These are phyloP conservation scores for Lepiota subincarnata DNA, from an alignment of 768 basidiomycete species.

Conservation along the genomic window DNA sequence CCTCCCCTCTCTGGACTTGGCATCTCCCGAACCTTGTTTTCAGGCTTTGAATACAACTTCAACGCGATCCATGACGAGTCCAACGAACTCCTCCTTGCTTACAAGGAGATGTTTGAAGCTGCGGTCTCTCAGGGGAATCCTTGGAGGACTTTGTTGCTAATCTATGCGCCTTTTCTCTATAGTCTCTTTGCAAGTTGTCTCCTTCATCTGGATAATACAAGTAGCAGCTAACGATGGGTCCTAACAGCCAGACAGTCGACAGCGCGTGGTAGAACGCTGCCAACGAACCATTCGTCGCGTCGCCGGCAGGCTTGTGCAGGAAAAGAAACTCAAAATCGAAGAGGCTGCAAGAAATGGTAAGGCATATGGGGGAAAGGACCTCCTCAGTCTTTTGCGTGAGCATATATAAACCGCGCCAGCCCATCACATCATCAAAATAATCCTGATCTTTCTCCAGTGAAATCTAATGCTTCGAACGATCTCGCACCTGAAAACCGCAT, in stretches of 20 bases:
- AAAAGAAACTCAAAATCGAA: conserved; percentile 72
- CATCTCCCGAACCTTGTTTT: neutral
- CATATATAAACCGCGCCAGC: no score
- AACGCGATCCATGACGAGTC: conserved; percentile 76
- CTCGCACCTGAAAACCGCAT: conserved; percentile 66
- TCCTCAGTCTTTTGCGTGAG: conserved; percentile 75
- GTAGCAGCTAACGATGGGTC: neutral
- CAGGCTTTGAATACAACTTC: conserved; percentile 86
- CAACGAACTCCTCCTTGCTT: conserved; percentile 74
- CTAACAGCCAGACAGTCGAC: conserved; percentile 49
- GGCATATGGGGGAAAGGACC: conserved; percentile 60
- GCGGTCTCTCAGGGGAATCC: conserved; percentile 54
- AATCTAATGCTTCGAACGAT: conserved; percentile 74
- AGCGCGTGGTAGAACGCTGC: conserved; percentile 49
- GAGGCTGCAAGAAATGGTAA: conserved; percentile 52
- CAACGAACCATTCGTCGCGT: conserved; percentile 61
- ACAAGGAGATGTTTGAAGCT: conserved; percentile 82
- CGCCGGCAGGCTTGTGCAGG: conserved; percentile 71
- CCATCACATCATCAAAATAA: neutral
- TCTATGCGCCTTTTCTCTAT: conserved; percentile 57
- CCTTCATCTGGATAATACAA: neutral
- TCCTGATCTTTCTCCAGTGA: conserved; percentile 45
- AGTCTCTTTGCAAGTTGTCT: conserved; percentile 48
- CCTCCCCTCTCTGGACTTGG: neutral
- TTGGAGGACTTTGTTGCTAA: conserved; percentile 41